These are phyloP conservation scores for Davidsoniella australis DNA, from an alignment of 2,329 filamentous ascomycete species.

Conservation along the genomic window DNA sequence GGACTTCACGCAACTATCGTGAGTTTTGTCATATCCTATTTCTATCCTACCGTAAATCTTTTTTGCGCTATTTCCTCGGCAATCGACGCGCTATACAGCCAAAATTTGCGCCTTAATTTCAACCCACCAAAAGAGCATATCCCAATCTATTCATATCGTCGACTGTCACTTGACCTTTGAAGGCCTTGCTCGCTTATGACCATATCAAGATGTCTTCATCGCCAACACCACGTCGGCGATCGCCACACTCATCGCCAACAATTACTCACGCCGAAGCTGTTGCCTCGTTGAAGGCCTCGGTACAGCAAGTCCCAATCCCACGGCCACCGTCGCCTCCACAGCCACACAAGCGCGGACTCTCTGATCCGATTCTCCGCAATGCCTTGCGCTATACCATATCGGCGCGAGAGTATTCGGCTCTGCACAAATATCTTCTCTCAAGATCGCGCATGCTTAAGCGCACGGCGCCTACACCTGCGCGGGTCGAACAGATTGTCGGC, in stretches of 20 bases:
- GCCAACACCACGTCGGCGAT: conserved; percentile 1
- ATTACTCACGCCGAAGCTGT: conserved; percentile 3
- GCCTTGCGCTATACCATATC: conserved; percentile 74
- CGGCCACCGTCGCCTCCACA: conserved; percentile 3
- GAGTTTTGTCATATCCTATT: too few relatives aligned
- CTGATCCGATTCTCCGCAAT: conserved; percentile 64
- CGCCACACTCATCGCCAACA: conserved; percentile 3
- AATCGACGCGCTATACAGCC: too few relatives aligned
- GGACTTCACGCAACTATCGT: too few relatives aligned
- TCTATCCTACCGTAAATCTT: too few relatives aligned
- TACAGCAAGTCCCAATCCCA: not conserved
- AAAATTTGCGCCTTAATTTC: too few relatives aligned
- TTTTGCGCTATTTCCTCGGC: too few relatives aligned
- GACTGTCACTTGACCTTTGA: not conserved
- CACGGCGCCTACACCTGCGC: conserved; percentile 36
- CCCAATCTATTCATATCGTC: not conserved
- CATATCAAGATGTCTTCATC: conserved; percentile 2
- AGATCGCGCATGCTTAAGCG: conserved; percentile 42
- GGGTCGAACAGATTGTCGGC: conserved; percentile 27
- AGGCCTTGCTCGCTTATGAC: too few relatives aligned
- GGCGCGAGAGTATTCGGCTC: conserved; percentile 66
- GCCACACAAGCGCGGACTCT: conserved; percentile 12
- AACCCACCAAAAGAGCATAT: not conserved
- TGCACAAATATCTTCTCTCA: conserved; percentile 71
- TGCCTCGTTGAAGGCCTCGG: conserved; percentile 1